Base-by-base conservation (phyloP, 352 stramenopile species). In the Globisporangium solare region DNA sequence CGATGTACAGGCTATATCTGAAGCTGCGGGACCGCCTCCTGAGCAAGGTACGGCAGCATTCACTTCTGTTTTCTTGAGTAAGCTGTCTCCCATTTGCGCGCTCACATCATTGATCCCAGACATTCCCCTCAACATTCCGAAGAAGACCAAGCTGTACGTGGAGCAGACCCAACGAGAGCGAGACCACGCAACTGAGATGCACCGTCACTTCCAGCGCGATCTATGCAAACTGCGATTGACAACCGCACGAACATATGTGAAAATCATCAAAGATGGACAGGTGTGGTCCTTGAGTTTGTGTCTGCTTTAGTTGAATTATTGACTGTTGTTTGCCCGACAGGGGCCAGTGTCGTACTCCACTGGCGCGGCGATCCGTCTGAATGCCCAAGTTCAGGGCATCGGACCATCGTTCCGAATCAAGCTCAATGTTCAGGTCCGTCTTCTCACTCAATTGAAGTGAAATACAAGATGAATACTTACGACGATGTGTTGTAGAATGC, bases 121-220 rank as follows among this genome's bases (percentile, higher is more conserved):
- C 46, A 95, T 97, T 21, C 88, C 88, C 5, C 74, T 97, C 18
- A 91, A 96, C 41, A 91, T 97, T 27, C 90, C 90, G 0, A 97
- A 97, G 71, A 97, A 97, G 52, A 97, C 91, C n/a, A 95, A 95
- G 37, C 61, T 97, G 48, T 97, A 96, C 62, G 88, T 97, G 22
- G 91, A 97, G 59, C 88, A 97, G 61, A 96, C 90, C 15, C 86
- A 97, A 58, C 82, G 91, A 8, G 90, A 97, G 60, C 79, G 88
- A 24, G 83, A 97, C 50, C 80, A 96, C 51, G 86, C 86, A 6
- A 87, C 70, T 13, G 91, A 97, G 60, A 97, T 97, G 79, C 90
- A 97, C 58, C 79, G 86, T 24, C 82, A 91, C 50, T 97, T 97
- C 56, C 91, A 97, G 65, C 74, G 86, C 22, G 86, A 96, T 40